phyloP scores from a whole-genome alignment of 257 asterid genomes.

The Oldenlandia corymbosa region DNA sequence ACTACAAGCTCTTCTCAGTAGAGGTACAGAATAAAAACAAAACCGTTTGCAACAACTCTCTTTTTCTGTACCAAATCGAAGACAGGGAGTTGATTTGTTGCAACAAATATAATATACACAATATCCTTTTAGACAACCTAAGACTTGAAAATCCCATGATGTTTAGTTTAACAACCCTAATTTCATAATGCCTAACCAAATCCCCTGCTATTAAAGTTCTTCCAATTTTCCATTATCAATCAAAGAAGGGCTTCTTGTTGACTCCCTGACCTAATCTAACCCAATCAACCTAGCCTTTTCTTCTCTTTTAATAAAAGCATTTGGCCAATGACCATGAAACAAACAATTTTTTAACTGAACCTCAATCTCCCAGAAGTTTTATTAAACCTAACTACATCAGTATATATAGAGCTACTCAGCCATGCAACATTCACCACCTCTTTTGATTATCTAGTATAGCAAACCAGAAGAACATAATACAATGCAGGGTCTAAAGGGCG shows the following conservation, averaged over 20 bases:
- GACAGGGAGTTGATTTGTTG: constrained; percentile 14
- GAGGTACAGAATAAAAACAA: background rate
- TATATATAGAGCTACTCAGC: constrained; percentile 2
- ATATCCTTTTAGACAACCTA: no score
- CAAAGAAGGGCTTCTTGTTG: background rate
- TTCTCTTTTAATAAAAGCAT: background rate
- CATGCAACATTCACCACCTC: constrained; percentile 1
- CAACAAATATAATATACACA: background rate
- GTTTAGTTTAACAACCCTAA: background rate
- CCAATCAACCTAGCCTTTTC: constrained; percentile 2
- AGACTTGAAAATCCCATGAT: background rate
- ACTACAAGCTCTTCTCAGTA: background rate
- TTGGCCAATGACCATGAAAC: background rate
- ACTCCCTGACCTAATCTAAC: constrained; percentile 14
- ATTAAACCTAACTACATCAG: background rate
- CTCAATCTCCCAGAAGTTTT: background rate
- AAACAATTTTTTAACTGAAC: background rate
- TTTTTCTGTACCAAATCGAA: background rate
- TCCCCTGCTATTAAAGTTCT: background rate
- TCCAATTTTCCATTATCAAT: background rate
- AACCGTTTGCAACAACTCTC: background rate
- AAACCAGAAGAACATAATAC: background rate
- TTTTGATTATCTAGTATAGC: background rate
- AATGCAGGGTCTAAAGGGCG: constrained; percentile 11
- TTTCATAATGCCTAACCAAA: constrained; percentile 11